These are phyloP conservation scores for Pyrenophora tritici-repentis DNA, from an alignment of 2,329 filamentous ascomycete genomes.

Conservation along the genomic window DNA sequence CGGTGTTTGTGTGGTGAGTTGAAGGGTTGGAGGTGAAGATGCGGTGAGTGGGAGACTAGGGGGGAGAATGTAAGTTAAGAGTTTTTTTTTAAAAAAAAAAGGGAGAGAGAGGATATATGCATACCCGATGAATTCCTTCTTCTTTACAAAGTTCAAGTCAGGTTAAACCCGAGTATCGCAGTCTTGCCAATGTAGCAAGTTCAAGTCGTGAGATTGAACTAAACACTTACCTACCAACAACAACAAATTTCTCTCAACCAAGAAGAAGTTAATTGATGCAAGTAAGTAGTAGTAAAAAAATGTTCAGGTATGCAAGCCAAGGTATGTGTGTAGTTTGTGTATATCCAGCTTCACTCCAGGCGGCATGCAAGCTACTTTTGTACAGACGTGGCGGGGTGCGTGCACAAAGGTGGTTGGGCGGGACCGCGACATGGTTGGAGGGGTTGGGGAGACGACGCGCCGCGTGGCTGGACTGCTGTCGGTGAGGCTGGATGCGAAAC, in stretches of 20 bases:
- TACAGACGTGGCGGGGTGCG: slow-evolving; percentile 33
- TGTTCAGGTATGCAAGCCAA: slow-evolving; percentile 21
- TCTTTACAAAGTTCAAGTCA: too few relatives aligned
- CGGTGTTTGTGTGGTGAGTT: not conserved
- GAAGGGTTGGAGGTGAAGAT: not conserved
- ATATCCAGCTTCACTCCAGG: slow-evolving; percentile 10
- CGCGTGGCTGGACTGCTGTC: slow-evolving; percentile 13
- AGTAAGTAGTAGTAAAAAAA: slow-evolving; percentile 2
- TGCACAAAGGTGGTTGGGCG: slow-evolving; percentile 32
- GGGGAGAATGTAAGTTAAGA: too few relatives aligned
- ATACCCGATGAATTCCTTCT: too few relatives aligned
- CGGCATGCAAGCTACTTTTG: slow-evolving; percentile 35
- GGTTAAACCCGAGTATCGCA: too few relatives aligned
- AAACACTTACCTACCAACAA: not conserved
- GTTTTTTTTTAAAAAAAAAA: too few relatives aligned
- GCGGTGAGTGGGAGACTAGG: not conserved
- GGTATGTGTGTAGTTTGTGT: not conserved
- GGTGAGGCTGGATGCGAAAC: slow-evolving; percentile 25
- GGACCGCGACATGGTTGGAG: slow-evolving; percentile 13
- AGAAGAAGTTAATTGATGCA: not conserved
- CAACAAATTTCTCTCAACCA: not conserved
- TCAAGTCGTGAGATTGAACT: too few relatives aligned
- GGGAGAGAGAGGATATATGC: too few relatives aligned
- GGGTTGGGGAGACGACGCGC: slow-evolving; percentile 2
- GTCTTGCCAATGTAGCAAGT: too few relatives aligned